Percentiles rank a stretch among this genome's conserved stretches.
phyloP scores from a whole-genome alignment of 108 stramenopile species.

The Fragilaria radians region DNA sequence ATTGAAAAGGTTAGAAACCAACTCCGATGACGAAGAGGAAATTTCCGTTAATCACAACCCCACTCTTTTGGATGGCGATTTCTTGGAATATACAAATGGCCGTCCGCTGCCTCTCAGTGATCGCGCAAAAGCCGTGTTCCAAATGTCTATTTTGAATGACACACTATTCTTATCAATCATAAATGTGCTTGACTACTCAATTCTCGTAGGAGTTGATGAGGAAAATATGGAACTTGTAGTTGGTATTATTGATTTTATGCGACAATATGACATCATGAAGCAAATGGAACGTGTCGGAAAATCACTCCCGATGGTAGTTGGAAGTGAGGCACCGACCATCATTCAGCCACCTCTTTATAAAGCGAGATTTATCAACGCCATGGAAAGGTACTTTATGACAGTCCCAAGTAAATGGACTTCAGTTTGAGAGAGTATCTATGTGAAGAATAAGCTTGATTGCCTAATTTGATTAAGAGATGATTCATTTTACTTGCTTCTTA shows the following conservation, averaged over 20 bases:
- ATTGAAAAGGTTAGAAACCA: conserved; percentile 7
- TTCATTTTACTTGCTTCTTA: too few relatives aligned
- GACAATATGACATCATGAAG: conserved; percentile 97
- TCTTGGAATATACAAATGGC: conserved; percentile 89
- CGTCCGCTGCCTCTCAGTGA: conserved; percentile 91
- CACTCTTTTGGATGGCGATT: conserved; percentile 92
- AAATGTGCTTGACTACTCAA: conserved; percentile 96
- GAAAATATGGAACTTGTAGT: conserved; percentile 90
- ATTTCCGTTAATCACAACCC: neutral
- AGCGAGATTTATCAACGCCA: conserved; percentile 89
- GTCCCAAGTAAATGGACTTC: conserved; percentile 96
- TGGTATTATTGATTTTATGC: conserved; percentile 98
- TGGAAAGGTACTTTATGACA: conserved; percentile 97
- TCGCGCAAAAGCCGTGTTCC: conserved; percentile 88
- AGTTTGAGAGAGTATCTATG: too few relatives aligned
- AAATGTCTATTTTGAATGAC: conserved; percentile 91
- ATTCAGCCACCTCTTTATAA: conserved; percentile 96
- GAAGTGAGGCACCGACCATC: conserved; percentile 95
- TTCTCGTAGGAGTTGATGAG: conserved; percentile 93
- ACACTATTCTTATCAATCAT: conserved; percentile 92
- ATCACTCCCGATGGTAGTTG: conserved; percentile 94
- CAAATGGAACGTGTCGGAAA: conserved; percentile 96
- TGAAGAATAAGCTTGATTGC: too few relatives aligned
- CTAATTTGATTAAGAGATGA: too few relatives aligned
- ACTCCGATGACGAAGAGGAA: conserved; percentile 30